Percentiles rank a stretch among this genome's conserved stretches.
phyloP scores from a whole-genome alignment of 164 flowering plant genomes.

The Umbilicus rupestris region DNA sequence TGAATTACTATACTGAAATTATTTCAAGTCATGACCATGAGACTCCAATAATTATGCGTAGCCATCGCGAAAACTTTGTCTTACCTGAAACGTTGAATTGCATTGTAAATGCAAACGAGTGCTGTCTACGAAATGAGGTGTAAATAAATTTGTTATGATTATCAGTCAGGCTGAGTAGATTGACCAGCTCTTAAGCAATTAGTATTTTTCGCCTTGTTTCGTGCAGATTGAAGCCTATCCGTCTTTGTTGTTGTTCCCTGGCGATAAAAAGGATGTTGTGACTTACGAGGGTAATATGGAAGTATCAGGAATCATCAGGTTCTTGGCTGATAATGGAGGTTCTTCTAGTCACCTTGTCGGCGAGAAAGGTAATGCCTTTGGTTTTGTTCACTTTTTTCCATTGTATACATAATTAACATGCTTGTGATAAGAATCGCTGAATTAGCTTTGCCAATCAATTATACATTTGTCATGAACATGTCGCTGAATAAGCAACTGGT shows the following conservation, averaged over 20 bases:
- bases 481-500: background rate
- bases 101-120: background rate
- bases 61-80: background rate
- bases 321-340: constrained; percentile 58
- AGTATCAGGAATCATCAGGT: constrained; percentile 50
- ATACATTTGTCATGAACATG: background rate
- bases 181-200: background rate
- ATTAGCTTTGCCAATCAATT: background rate
- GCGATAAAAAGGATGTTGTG: constrained; percentile 41
- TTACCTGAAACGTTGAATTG: background rate
- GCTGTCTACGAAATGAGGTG: background rate
- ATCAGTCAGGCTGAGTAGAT: background rate
- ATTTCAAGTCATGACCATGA: background rate
- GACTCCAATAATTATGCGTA: background rate
- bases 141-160: too few species aligned
- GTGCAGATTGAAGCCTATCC: constrained; percentile 79
- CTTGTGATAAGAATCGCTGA: background rate
- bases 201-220: constrained; percentile 11
- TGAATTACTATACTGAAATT: background rate
- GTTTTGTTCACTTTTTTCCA: background rate
- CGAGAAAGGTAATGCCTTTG: constrained; percentile 33
- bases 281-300: constrained; percentile 57
- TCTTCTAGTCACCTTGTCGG: constrained; percentile 32
- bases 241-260: constrained; percentile 63
- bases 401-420: background rate